Conservation (phyloP, 1,284 basidiomycete species). For the Ceratobasidium sp. region DNA sequence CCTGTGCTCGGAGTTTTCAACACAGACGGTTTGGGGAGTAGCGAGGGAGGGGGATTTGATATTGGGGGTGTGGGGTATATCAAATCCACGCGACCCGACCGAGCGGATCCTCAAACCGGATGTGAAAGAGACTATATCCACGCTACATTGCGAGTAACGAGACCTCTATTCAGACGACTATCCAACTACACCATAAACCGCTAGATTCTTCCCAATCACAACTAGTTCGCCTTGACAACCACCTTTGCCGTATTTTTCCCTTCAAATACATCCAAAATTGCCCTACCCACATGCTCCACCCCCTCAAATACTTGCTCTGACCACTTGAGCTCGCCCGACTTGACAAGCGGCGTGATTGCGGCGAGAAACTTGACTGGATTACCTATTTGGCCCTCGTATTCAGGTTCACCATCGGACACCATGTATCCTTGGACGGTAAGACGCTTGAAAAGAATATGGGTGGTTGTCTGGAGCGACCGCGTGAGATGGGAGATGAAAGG, state of each 20-base stretch:
- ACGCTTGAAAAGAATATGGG: slow-evolving; percentile 49
- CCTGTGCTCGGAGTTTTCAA: slow-evolving; percentile 18
- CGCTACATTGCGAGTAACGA: background rate
- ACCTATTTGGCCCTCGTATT: slow-evolving; percentile 1
- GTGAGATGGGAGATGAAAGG: background rate
- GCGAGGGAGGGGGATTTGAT: slow-evolving; percentile 19
- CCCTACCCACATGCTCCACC: slow-evolving; percentile 35
- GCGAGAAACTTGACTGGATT: slow-evolving; percentile 46
- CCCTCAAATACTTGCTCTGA: slow-evolving; percentile 41
- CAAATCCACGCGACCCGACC: slow-evolving; percentile 1
- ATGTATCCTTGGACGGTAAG: slow-evolving; percentile 52
- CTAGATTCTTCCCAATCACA: background rate
- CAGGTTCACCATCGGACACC: slow-evolving; percentile 49
- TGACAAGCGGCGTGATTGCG: slow-evolving; percentile 37
- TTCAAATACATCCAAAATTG: background rate
- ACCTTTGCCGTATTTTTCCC: slow-evolving; percentile 39
- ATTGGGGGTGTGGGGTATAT: slow-evolving; percentile 21
- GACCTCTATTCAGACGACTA: too few species aligned
- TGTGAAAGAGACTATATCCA: slow-evolving; percentile 23
- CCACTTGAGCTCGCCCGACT: slow-evolving; percentile 44
- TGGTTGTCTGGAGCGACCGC: slow-evolving; percentile 45
- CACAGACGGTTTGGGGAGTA: slow-evolving; percentile 17
- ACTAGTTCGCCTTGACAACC: slow-evolving; percentile 12
- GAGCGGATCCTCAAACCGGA: slow-evolving; percentile 6
- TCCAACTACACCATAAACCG: background rate